Evolutionary conservation across 768 basidiomycete species (phyloP).

Genomic region (Suillus cothurnatus): DNA sequence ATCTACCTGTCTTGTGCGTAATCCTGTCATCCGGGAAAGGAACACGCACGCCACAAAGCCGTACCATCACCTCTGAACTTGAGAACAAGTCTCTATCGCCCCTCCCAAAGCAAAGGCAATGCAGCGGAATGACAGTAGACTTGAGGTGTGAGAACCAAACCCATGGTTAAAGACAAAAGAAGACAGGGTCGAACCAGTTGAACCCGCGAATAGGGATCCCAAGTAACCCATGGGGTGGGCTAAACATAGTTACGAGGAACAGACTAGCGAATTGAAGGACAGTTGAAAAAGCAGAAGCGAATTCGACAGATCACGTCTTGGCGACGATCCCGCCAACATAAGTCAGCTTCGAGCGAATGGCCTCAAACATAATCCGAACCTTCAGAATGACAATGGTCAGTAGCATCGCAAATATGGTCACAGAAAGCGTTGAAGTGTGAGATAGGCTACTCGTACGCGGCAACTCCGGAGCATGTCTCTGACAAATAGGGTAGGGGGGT

Average conservation of each 20-base stretch:
- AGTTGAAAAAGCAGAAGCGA: conserved; percentile 14
- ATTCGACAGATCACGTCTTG: conserved; percentile 36
- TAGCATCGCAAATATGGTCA: neutral
- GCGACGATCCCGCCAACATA: conserved; percentile 16
- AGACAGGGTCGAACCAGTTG: conserved; percentile 15
- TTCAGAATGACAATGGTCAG: conserved; percentile 8
- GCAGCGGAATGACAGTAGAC: conserved; percentile 27
- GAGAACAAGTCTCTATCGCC: conserved; percentile 63
- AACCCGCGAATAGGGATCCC: conserved; percentile 10
- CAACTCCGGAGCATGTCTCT: conserved; percentile 15
- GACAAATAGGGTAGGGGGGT: conserved; percentile 24
- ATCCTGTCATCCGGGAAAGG: conserved; percentile 13
- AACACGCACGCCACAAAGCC: conserved; percentile 23
- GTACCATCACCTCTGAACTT: conserved; percentile 37
- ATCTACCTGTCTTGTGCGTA: conserved; percentile 25
- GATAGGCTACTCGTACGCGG: conserved; percentile 42
- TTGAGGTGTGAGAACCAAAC: conserved; percentile 14
- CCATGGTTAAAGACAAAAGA: conserved; percentile 18
- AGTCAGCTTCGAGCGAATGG: conserved; percentile 5
- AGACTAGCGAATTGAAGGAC: conserved; percentile 29
- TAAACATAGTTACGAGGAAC: conserved; percentile 13
- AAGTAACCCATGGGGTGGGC: neutral
- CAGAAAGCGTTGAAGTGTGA: neutral
- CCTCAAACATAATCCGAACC: conserved; percentile 5
- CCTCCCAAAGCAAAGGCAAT: conserved; percentile 47